Evolutionary conservation across 1,284 basidiomycete genomes (phyloP), one percentile per base, ranked within the genome.

Genomic region (Ustilago nuda): DNA sequence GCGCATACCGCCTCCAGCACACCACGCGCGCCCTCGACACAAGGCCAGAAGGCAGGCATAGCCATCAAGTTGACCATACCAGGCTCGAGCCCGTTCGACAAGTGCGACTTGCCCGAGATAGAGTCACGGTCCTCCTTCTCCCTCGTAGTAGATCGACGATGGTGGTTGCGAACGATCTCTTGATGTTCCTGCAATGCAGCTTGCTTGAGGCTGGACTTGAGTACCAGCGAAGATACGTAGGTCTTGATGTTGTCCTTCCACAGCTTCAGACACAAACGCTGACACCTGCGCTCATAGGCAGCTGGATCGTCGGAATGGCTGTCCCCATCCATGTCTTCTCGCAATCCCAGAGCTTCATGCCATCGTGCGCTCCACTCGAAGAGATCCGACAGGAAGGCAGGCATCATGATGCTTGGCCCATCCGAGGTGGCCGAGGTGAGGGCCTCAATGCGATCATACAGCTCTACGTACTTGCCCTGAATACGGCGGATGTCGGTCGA

Each of bases 171-270:
- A n/a, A 72, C 66, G 8, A 66, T 66, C 61, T 76, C 74, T 39
- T 76, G 74, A 33, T 76, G 74, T 33, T 72, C 74, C 23, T 68
- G 69, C 62, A 69, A 30, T 27, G 74, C 74, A 13, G 70, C 74
- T 45, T 76, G 70, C 36, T 66, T 73, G 37, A 77, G 67, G 33
- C 66, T 73, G 45, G 64, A 73, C 50, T 73, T 77, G 61, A 77
- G 71, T 32, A 70, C 76, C 37, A 74, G 60, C 56, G 71, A 78
- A 7, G 76, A 70, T 7, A 78, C 62, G 41, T 78, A 74, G 6
- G 68, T 71, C 66, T 78, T 74, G 76, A 78, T 64, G 53, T 74
- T 72, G 56, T 78, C 68, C 58, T 70, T 61, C 71, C 71, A 77
- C 19, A 77, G 53, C 59, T 71, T 67, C 35, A 77, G 67, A 32